Percentiles rank a stretch among this genome's conserved stretches.
phyloP scores from a whole-genome alignment of 768 basidiomycete species.

The Baorangia bicolor region DNA sequence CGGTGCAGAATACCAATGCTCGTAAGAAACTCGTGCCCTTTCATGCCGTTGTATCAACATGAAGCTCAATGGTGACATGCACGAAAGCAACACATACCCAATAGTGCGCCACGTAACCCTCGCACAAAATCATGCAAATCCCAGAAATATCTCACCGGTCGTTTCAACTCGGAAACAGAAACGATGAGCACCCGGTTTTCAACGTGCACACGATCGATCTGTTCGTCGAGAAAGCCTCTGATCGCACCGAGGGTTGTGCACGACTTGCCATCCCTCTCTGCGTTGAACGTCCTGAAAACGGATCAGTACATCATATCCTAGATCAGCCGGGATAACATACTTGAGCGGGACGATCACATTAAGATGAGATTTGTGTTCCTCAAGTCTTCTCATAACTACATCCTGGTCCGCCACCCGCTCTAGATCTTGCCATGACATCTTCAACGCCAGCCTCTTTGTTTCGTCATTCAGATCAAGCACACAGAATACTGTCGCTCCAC shows the following conservation, averaged over 20 bases:
- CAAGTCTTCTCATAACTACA: background rate
- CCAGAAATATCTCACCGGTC: conserved; percentile 16
- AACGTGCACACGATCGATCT: background rate
- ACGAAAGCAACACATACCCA: conserved; percentile 1
- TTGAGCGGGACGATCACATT: background rate
- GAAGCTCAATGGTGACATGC: background rate
- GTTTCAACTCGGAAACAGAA: conserved; percentile 4
- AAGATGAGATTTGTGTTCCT: background rate
- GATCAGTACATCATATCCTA: background rate
- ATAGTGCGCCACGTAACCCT: conserved; percentile 11
- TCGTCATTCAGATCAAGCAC: background rate
- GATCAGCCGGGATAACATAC: background rate
- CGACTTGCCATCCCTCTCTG: background rate
- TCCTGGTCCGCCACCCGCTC: background rate
- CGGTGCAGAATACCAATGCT: conserved; percentile 29
- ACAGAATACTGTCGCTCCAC: conserved; percentile 8
- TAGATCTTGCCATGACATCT: conserved; percentile 13
- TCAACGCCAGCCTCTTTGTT: background rate
- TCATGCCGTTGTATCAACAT: background rate
- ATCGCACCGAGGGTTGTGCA: conserved; percentile 3
- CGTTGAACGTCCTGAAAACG: background rate
- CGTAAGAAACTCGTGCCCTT: conserved; percentile 20
- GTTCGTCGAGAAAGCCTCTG: background rate
- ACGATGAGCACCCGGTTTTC: conserved; percentile 5
- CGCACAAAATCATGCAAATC: conserved; percentile 19